Base-by-base conservation (phyloP, 306 rosid species). In the Dryas alaskensis region DNA sequence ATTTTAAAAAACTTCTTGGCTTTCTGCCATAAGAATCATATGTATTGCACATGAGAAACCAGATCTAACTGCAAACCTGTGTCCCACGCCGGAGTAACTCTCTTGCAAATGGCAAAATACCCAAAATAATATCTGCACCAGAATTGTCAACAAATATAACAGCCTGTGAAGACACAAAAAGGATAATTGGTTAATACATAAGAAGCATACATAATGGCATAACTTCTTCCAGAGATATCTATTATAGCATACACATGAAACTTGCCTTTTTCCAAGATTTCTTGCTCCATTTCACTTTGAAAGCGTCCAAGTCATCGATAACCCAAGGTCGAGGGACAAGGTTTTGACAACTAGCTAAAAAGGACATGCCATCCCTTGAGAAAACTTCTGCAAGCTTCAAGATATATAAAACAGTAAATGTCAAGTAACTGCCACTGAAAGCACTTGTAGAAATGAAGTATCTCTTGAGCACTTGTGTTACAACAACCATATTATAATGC, bases 301-400 rank as follows among this genome's bases (percentile, higher is more conserved):
- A 94, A 42, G 79, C 19, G 71, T 92, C 99, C 65, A 94, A 84
- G 81, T 94, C 95, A 87, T 94, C 99, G 78, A 92, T 86, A 55
- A 94, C 95, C 97, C 99, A 94, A 76, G 99, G 99, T 50, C 99
- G 92, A 76, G 97, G 88, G 31, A 87, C 97, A 5, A 94, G 91
- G 81, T 89, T 94, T 83, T 94, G 96, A 80, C 89, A 89, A 79
- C 89, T 94, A 69, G 95, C 92, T 59, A 89, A 81, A 86, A 94
- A 94, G 78, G 99, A 94, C 95, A 94, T 86, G 40, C 96, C 99
- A 73, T 92, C 99, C 84, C 65, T 87, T 49, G 97, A 90, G 87
- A 86, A 94, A 71, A 90, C 89, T 82, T 89, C 97, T 82, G 96
- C 99, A 70, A 94, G 99, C 97, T 94, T 88, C 91, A 85, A 78